phyloP scores from a whole-genome alignment of 2,329 filamentous ascomycete species.

The Colletotrichum tropicicola region DNA sequence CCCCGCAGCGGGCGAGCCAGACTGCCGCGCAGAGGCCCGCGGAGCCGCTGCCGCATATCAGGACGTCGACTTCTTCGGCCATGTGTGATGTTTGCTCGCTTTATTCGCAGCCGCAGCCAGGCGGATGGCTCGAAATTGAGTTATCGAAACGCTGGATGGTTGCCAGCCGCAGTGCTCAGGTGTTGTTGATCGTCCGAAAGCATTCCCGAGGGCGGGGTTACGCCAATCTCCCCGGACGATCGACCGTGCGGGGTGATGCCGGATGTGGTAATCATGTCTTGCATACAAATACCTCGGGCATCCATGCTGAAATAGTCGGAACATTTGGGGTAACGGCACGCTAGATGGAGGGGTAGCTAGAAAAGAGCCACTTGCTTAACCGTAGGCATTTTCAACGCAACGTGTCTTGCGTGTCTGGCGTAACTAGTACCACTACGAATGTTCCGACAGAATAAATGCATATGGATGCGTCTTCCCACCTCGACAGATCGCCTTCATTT shows the following conservation, averaged over 20 bases:
- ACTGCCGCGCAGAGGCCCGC: constrained; percentile 52
- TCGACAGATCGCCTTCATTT: too few relatives aligned
- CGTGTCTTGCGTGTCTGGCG: too few relatives aligned
- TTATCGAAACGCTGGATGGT: neutral
- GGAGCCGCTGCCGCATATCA: constrained; percentile 34
- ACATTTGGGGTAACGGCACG: too few relatives aligned
- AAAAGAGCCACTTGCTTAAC: too few relatives aligned
- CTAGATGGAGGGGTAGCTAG: too few relatives aligned
- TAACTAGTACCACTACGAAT: too few relatives aligned
- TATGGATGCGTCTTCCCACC: too few relatives aligned
- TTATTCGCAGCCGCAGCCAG: neutral
- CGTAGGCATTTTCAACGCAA: too few relatives aligned
- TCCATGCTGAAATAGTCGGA: too few relatives aligned
- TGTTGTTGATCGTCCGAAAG: neutral
- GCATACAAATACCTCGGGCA: too few relatives aligned
- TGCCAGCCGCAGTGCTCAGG: neutral
- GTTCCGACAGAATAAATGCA: too few relatives aligned
- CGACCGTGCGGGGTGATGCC: neutral
- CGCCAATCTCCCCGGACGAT: neutral
- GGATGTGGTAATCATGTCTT: too few relatives aligned
- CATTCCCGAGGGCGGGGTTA: constrained; percentile 1
- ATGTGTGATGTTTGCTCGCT: constrained; percentile 13
- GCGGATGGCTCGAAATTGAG: neutral
- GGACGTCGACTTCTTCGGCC: constrained; percentile 18
- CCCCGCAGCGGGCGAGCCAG: constrained; percentile 51